phyloP scores from a whole-genome alignment of 106 monocot species.

The Iris macrosiphon region DNA sequence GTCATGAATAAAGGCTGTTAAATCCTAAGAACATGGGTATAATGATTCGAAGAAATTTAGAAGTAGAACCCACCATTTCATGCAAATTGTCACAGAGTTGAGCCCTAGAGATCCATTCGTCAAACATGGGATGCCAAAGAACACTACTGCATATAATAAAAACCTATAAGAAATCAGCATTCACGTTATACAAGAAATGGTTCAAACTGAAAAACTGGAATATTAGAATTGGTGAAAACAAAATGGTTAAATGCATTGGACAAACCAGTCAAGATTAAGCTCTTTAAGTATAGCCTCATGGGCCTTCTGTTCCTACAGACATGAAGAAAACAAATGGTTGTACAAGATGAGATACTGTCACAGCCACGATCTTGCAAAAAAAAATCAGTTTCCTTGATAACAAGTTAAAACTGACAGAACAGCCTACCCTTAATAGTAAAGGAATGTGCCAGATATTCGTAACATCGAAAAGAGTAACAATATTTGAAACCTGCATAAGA shows the following conservation, averaged over 20 bases:
- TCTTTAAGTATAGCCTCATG: conserved; percentile 41
- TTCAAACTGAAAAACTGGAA: not conserved
- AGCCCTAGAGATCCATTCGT: conserved; percentile 60
- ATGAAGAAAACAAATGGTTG: conserved; percentile 1
- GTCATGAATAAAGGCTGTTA: not conserved
- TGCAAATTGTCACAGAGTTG: conserved; percentile 42
- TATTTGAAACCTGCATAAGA: conserved; percentile 43
- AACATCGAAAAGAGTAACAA: conserved; percentile 67
- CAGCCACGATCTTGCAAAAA: not conserved
- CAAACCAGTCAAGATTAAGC: conserved; percentile 36
- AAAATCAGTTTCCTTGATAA: not conserved
- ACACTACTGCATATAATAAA: conserved; percentile 23
- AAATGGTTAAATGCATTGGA: conserved; percentile 5
- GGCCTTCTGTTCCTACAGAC: conserved; percentile 43
- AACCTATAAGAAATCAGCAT: not conserved
- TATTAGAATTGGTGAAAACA: not conserved
- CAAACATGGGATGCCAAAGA: conserved; percentile 22
- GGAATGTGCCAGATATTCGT: conserved; percentile 86
- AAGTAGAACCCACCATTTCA: conserved; percentile 31
- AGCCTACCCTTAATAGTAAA: conserved; percentile 47
- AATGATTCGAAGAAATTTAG: not conserved
- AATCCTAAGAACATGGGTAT: not conserved
- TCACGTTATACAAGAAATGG: not conserved
- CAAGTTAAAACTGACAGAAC: not conserved
- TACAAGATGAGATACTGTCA: not conserved